Evolutionary conservation across 2,329 filamentous ascomycete genomes (phyloP).

Genomic region (Orbilia oligospora): DNA sequence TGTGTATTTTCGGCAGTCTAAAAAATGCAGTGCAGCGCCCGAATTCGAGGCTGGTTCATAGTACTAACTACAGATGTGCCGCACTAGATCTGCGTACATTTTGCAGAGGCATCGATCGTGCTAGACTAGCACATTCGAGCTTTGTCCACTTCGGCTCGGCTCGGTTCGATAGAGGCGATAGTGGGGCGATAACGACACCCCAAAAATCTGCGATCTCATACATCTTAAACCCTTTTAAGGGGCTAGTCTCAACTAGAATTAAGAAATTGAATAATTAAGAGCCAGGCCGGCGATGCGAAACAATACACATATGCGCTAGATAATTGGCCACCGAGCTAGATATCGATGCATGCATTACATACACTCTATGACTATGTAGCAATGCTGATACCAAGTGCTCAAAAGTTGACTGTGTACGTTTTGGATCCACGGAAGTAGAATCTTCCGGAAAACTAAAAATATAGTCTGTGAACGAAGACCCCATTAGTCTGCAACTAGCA

Average conservation of each 20-base stretch:
- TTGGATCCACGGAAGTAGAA: not conserved
- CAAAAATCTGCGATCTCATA: not conserved
- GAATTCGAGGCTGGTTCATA: too few relatives aligned
- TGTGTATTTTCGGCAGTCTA: too few relatives aligned
- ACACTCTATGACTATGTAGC: too few relatives aligned
- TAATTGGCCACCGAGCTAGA: not conserved
- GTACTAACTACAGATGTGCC: not conserved
- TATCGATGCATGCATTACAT: not conserved
- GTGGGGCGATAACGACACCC: not conserved
- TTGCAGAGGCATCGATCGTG: too few relatives aligned
- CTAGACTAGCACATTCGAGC: too few relatives aligned
- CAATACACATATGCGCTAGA: not conserved
- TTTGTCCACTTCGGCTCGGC: not conserved
- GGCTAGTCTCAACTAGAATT: not conserved
- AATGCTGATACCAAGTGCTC: not conserved
- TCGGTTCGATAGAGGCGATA: too few relatives aligned
- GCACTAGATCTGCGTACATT: not conserved
- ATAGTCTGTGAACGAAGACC: slow-evolving; percentile 10
- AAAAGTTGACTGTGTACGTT: too few relatives aligned
- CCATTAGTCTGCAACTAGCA: not conserved
- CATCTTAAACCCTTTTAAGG: not conserved
- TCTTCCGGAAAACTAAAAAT: slow-evolving; percentile 2
- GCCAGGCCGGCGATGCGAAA: not conserved
- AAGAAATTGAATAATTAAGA: not conserved
- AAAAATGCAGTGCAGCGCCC: too few relatives aligned